Percentiles rank a stretch among this genome's conserved stretches.
These are phyloP conservation scores for Dactylellina haptotyla DNA, from an alignment of 2,329 filamentous ascomycete genomes.

Conservation along the genomic window DNA sequence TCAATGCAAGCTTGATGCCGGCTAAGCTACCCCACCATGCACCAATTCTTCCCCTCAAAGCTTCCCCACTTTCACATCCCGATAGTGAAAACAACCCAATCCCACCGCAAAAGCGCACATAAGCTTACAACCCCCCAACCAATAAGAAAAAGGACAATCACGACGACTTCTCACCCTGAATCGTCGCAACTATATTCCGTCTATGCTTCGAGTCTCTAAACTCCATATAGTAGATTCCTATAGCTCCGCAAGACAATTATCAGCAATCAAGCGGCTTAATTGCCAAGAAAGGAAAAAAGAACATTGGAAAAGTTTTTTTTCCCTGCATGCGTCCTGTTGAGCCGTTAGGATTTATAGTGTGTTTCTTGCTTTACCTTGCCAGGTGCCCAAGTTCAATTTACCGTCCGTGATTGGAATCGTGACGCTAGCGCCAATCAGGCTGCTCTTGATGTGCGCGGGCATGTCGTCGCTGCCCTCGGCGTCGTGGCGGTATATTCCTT, in stretches of 20 bases:
- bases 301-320: too few relatives aligned
- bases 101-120: too few relatives aligned
- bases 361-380: constrained; percentile 69
- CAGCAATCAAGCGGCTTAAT: not conserved
- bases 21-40: not conserved
- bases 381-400: constrained; percentile 75
- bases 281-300: not conserved
- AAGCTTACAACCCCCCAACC: not conserved
- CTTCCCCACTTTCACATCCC: not conserved
- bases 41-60: not conserved
- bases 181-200: constrained; percentile 87
- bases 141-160: not conserved
- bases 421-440: constrained; percentile 86
- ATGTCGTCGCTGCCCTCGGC: constrained; percentile 93
- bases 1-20: not conserved
- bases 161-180: constrained; percentile 79
- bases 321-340: too few relatives aligned
- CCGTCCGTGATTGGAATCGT: constrained; percentile 92
- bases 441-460: constrained; percentile 95
- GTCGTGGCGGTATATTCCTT: constrained; percentile 82
- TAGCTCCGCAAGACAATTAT: not conserved
- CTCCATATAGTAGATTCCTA: constrained; percentile 90
- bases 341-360: not conserved
- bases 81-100: not conserved
- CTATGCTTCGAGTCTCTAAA: constrained; percentile 81